Evolutionary conservation across 352 stramenopile species (phyloP).

Genomic region (Pythium diclinum): DNA sequence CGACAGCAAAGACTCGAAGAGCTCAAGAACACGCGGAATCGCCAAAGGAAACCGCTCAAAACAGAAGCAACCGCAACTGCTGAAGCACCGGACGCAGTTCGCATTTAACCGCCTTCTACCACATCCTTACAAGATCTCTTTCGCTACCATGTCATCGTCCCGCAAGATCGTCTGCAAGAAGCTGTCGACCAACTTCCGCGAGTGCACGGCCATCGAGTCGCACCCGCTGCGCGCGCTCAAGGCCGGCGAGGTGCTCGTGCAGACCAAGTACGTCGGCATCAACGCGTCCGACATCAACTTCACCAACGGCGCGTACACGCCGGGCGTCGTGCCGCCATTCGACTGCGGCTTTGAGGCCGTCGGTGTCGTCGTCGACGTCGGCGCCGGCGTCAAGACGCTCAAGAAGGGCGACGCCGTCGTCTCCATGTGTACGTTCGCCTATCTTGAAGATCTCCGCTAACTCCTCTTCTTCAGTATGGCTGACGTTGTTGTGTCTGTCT

Average conservation of each 20-base stretch:
- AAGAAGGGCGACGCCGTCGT: conserved; percentile 42
- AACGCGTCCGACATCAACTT: conserved; percentile 60
- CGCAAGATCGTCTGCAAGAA: conserved; percentile 81
- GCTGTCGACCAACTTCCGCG: conserved; percentile 77
- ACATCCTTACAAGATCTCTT: neutral
- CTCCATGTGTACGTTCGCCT: conserved; percentile 35
- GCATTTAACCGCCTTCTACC: conserved; percentile 1
- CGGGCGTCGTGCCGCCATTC: conserved; percentile 45
- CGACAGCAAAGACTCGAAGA: neutral
- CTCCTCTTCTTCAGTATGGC: too few relatives aligned
- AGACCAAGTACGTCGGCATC: conserved; percentile 41
- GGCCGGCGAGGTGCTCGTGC: conserved; percentile 46
- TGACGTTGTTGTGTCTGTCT: neutral
- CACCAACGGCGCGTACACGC: conserved; percentile 51
- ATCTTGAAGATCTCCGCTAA: too few relatives aligned
- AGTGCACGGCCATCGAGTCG: conserved; percentile 62
- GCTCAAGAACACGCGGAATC: too few relatives aligned
- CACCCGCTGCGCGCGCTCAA: conserved; percentile 41
- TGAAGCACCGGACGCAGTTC: neutral
- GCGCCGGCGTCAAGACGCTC: conserved; percentile 33
- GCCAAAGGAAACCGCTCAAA: too few relatives aligned
- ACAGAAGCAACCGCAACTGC: too few relatives aligned
- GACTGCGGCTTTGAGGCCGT: conserved; percentile 54
- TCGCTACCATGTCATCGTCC: conserved; percentile 39
- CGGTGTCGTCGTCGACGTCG: conserved; percentile 34